Base-by-base conservation (phyloP, 345 rosid genomes). In the Theobroma cacao region DNA sequence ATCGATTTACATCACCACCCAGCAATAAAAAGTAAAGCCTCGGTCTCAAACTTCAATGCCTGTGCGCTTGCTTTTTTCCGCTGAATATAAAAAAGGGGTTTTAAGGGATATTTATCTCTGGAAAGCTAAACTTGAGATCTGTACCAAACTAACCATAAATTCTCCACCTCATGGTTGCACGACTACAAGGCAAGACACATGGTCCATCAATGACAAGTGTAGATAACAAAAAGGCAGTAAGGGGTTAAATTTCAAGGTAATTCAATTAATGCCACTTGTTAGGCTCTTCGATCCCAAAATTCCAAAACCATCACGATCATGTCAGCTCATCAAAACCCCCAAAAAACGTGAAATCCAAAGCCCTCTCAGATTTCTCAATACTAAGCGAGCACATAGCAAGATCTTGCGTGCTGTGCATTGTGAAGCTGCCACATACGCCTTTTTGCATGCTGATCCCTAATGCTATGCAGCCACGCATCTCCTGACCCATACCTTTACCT, bases 381-480 rank as follows among this genome's bases (percentile, higher is more conserved):
- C 43, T 8, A 7, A 62, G 66, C 59, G 11, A 40, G 68, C 86
- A 77, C 87, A 82, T 82, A 80, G 80, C 58, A 55, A 76, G 2
- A 50, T 45, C 24, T 66, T 36, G 83, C 14, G 79, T 58, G 83
- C 72, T 72, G 31, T 24, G 86, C 60, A 28, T 40, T 22, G 63
- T 24, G 81, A 74, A 43, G 74, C 40, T 76, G 95, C 84, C 93
- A 88, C 93, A 75, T 87, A 24, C 28, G 5, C 81, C 13, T 18
- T 64, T 74, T 78, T 91, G 93, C 95, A 89, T 88, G 93, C 74
- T 71, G 56, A 80, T 75, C 88, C 83, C 84, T 52, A 84, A 86
- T 88, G 20, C 84, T 45, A 56, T 71, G 72, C 31, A 7, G 88
- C 92, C 92, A 88, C 95, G 88, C 81, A 80, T 38, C 78, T 31